These are phyloP conservation scores for Tolypocladium endophyticum DNA, from an alignment of 2,329 filamentous ascomycete species.

Conservation along the genomic window DNA sequence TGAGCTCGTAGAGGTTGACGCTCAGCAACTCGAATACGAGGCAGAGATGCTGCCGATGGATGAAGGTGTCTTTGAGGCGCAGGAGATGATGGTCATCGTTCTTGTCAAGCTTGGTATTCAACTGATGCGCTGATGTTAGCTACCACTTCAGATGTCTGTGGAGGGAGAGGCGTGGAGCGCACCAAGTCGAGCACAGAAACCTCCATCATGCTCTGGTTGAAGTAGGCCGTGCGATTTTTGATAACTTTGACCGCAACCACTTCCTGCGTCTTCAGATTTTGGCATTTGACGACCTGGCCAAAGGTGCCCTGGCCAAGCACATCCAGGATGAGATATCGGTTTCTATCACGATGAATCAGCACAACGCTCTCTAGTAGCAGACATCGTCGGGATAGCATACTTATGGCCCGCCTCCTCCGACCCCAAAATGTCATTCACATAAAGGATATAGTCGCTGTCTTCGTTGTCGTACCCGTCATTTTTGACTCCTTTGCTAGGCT, in stretches of 20 bases:
- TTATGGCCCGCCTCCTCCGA: conserved; percentile 98
- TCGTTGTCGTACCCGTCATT: conserved; percentile 99
- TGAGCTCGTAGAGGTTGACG: conserved; percentile 95
- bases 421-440: conserved; percentile 96
- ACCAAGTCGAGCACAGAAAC: conserved; percentile 94
- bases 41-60: conserved; percentile 93
- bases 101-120: conserved; percentile 98
- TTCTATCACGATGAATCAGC: conserved; percentile 38
- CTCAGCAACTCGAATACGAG: conserved; percentile 93
- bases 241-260: conserved; percentile 98
- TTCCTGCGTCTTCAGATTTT: conserved; percentile 96
- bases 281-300: conserved; percentile 97
- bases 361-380: neutral
- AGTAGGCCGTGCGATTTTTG: conserved; percentile 97
- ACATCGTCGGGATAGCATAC: conserved; percentile 29
- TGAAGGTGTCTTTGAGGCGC: conserved; percentile 93
- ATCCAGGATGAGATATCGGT: conserved; percentile 93
- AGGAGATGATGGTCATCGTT: conserved; percentile 97
- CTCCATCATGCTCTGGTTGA: conserved; percentile 99
- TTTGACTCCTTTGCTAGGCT: conserved; percentile 96
- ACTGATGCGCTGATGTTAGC: conserved; percentile 35
- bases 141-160: neutral
- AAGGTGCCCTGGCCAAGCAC: conserved; percentile 96
- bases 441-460: conserved; percentile 97
- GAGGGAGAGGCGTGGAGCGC: conserved; percentile 20